Conservation (phyloP, 768 basidiomycete species). For the Rhizopogon vinicolor region DNA sequence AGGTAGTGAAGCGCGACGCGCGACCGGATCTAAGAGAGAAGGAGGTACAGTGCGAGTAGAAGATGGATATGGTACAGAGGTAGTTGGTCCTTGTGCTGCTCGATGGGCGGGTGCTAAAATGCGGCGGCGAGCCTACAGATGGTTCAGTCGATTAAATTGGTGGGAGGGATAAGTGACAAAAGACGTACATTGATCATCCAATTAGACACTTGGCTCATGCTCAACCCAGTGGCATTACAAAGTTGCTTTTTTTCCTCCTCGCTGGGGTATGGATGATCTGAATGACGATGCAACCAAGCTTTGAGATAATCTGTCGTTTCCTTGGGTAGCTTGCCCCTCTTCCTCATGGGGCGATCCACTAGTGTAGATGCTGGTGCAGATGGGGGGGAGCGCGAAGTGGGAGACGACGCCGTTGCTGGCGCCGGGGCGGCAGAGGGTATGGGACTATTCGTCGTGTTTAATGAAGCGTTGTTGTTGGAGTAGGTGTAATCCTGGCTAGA, state of each 20-base stretch:
- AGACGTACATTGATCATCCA: conserved; percentile 85
- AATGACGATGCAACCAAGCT: conserved; percentile 83
- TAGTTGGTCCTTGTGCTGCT: conserved; percentile 71
- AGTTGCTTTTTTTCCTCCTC: conserved; percentile 90
- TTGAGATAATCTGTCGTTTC: conserved; percentile 88
- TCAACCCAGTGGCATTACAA: conserved; percentile 79
- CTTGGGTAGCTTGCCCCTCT: conserved; percentile 85
- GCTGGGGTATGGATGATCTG: conserved; percentile 84
- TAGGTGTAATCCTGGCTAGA: conserved; percentile 56
- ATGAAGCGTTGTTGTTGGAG: conserved; percentile 21
- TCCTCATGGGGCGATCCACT: conserved; percentile 74
- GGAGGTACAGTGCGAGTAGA: conserved; percentile 29
- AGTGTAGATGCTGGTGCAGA: conserved; percentile 50
- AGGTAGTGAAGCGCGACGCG: conserved; percentile 64
- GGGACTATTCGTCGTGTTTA: conserved; percentile 27
- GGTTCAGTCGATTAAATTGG: conserved; percentile 9
- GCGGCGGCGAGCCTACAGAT: conserved; percentile 65
- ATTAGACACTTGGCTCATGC: conserved; percentile 87
- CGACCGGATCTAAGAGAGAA: conserved; percentile 31
- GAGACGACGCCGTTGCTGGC: conserved; percentile 39
- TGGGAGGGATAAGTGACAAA: conserved; percentile 20
- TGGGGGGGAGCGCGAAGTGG: conserved; percentile 46
- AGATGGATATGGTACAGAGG: conserved; percentile 66
- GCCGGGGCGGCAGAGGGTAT: conserved; percentile 26
- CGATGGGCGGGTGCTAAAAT: conserved; percentile 81